These are phyloP conservation scores for Kazachstania sp. DNA, from an alignment of 1,139 yeast genomes.

Conservation along the genomic window DNA sequence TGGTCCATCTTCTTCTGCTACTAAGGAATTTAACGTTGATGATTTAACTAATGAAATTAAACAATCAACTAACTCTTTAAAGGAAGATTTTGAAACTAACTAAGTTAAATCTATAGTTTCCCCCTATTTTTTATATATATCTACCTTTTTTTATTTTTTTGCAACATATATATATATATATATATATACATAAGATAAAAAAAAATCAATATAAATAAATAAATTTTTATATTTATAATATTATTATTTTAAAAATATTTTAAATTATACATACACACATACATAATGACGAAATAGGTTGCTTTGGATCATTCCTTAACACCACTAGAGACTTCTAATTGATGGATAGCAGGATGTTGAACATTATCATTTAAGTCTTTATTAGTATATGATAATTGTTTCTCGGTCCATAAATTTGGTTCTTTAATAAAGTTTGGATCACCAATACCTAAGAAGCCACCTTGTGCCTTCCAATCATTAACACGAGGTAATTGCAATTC, in stretches of 20 bases:
- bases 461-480: constrained; percentile 65
- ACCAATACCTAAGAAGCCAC: constrained; percentile 90
- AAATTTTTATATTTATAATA: neutral
- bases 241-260: neutral
- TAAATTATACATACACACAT: neutral
- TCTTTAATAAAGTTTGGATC: constrained; percentile 39
- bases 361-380: constrained; percentile 59
- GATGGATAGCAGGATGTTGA: constrained; percentile 47
- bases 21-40: constrained; percentile 19
- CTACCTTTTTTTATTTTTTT: neutral
- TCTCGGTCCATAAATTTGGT: constrained; percentile 71
- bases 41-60: constrained; percentile 16
- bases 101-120: neutral
- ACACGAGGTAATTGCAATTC: constrained; percentile 70
- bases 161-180: neutral
- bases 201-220: neutral
- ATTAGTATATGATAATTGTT: constrained; percentile 57
- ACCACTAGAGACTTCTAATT: constrained; percentile 66
- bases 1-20: constrained; percentile 15
- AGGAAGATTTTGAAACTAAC: constrained; percentile 18
- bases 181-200: neutral
- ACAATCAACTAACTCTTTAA: constrained; percentile 24
- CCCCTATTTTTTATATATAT: neutral
- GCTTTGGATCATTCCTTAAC: constrained; percentile 27
- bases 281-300: too few species aligned